Evolutionary conservation across 345 rosid genomes (phyloP).

Genomic region (Aethionema arabicum): DNA sequence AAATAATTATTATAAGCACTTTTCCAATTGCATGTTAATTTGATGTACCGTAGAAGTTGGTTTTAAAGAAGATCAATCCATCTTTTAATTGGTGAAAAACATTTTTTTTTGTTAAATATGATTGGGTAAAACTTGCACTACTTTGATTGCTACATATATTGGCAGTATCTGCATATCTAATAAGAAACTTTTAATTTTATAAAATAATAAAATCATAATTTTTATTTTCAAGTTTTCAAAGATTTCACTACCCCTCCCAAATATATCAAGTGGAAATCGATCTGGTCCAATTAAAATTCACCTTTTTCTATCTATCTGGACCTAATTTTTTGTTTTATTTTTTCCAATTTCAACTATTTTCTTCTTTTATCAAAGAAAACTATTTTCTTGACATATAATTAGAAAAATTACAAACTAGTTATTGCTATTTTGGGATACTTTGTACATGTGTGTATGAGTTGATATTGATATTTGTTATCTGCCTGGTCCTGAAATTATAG

Average conservation of each 20-base stretch:
- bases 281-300: conserved; percentile 58
- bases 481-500: no score
- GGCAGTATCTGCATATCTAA: conserved; percentile 25
- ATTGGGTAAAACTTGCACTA: conserved; percentile 29
- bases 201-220: conserved; percentile 15
- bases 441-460: no score
- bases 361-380: background rate
- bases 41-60: conserved; percentile 15
- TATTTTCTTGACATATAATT: conserved; percentile 22
- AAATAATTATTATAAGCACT: conserved; percentile 13
- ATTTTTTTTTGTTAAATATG: no score
- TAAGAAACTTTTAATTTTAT: conserved; percentile 3
- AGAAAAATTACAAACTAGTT: conserved; percentile 21
- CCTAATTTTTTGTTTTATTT: conserved; percentile 22
- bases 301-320: conserved; percentile 36
- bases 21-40: conserved; percentile 18
- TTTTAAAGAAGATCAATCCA: conserved; percentile 27
- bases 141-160: conserved; percentile 32
- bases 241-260: conserved; percentile 30
- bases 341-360: conserved; percentile 42
- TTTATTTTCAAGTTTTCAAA: conserved; percentile 24
- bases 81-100: no score
- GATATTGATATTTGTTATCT: no score
- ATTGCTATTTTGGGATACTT: conserved; percentile 22
- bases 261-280: conserved; percentile 49